Evolutionary conservation across 257 asterid genomes (phyloP).

Genomic region (Solanum okadae): DNA sequence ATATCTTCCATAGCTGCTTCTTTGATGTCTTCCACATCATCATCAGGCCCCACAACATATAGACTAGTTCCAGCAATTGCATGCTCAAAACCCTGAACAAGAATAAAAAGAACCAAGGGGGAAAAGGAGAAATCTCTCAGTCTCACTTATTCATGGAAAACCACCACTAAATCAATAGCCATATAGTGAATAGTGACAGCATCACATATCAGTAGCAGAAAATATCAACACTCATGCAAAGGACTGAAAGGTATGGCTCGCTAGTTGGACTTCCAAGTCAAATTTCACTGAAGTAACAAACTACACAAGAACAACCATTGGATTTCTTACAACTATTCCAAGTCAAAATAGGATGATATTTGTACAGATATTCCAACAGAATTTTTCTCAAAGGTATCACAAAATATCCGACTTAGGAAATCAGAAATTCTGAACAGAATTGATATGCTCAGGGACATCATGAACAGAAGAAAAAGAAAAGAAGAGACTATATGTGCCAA

Average conservation of each 20-base stretch:
- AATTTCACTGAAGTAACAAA: background rate
- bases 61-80: conserved; percentile 95
- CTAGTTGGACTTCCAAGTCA: background rate
- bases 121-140: background rate
- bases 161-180: background rate
- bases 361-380: background rate
- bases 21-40: conserved; percentile 65
- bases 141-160: background rate
- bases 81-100: conserved; percentile 90
- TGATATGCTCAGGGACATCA: background rate
- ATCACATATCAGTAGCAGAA: background rate
- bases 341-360: background rate
- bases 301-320: background rate
- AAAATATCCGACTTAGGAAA: background rate
- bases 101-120: background rate
- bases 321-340: background rate
- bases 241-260: background rate
- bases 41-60: conserved; percentile 80
- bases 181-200: background rate
- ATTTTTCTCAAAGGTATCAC: background rate
- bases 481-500: background rate
- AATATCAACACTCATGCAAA: background rate
- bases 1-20: conserved; percentile 95
- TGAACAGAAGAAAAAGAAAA: background rate
- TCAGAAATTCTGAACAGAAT: background rate